A percentile compares a stretch with the other conserved stretches of the same genome.
Evolutionary conservation across 768 basidiomycete genomes (phyloP).

Genomic region (Rhodocollybia butyracea): DNA sequence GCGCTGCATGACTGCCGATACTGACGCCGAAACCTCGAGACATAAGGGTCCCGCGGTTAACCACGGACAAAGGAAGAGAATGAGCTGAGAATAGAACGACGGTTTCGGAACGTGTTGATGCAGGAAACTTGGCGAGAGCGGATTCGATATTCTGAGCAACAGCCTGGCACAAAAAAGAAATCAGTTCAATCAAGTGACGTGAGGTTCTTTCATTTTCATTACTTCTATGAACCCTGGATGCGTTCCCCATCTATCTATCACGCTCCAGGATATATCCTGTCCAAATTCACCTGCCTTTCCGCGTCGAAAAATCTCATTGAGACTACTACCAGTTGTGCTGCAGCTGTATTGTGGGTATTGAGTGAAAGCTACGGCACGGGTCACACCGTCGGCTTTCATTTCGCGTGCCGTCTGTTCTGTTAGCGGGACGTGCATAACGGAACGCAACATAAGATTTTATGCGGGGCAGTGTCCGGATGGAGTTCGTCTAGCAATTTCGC

Average conservation of each 20-base stretch:
- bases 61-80: slow-evolving; percentile 95
- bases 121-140: slow-evolving; percentile 76
- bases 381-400: slow-evolving; percentile 89
- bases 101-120: slow-evolving; percentile 63
- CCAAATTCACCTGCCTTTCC: slow-evolving; percentile 60
- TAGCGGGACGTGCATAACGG: slow-evolving; percentile 86
- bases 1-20: slow-evolving; percentile 89
- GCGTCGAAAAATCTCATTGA: slow-evolving; percentile 85
- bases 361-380: slow-evolving; percentile 90
- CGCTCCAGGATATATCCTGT: slow-evolving; percentile 84
- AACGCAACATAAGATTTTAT: slow-evolving; percentile 96
- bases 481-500: slow-evolving; percentile 88
- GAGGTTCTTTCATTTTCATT: too few relatives aligned
- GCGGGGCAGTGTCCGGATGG: slow-evolving; percentile 89
- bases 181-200: too few relatives aligned
- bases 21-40: slow-evolving; percentile 94
- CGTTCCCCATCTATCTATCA: slow-evolving; percentile 97
- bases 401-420: slow-evolving; percentile 79
- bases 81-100: slow-evolving; percentile 96
- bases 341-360: slow-evolving; percentile 99
- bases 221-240: slow-evolving; percentile 95
- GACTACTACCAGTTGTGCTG: slow-evolving; percentile 94
- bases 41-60: slow-evolving; percentile 99
- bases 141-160: slow-evolving; percentile 85
- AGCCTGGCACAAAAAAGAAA: slow-evolving; percentile 66